phyloP scores from a whole-genome alignment of 345 rosid species.

The Acer yangbiense region DNA sequence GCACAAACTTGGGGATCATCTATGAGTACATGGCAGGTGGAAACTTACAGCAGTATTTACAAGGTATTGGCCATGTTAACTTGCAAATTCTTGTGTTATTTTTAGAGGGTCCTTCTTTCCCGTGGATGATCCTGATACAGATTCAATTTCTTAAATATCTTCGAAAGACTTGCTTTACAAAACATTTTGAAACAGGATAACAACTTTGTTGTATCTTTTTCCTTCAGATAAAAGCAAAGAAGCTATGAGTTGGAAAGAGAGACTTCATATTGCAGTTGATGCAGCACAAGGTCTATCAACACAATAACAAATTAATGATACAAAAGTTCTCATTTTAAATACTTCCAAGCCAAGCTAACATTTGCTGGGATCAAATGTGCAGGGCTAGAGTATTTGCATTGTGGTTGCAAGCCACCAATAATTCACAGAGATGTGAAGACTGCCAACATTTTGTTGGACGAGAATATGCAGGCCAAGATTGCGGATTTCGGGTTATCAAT shows the following conservation, averaged over 20 bases:
- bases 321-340: not conserved
- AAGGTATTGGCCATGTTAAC: conserved; percentile 19
- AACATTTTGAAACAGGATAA: not conserved
- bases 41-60: conserved; percentile 23
- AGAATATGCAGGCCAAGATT: conserved; percentile 43
- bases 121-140: too few species aligned
- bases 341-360: not conserved
- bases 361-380: not conserved
- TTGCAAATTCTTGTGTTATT: not conserved
- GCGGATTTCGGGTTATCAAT: conserved; percentile 52
- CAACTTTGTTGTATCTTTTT: not conserved
- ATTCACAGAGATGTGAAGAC: conserved; percentile 47
- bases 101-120: not conserved
- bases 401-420: conserved; percentile 31
- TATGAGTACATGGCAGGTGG: conserved; percentile 47
- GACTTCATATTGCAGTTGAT: conserved; percentile 38
- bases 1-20: conserved; percentile 28
- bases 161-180: too few species aligned
- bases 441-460: conserved; percentile 46
- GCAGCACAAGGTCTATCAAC: conserved; percentile 38
- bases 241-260: conserved; percentile 34
- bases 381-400: conserved; percentile 35
- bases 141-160: too few species aligned
- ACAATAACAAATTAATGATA: not conserved
- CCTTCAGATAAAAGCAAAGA: conserved; percentile 14